These are phyloP conservation scores for Penicillium sp. DNA, from an alignment of 2,329 filamentous ascomycete genomes.

Conservation along the genomic window DNA sequence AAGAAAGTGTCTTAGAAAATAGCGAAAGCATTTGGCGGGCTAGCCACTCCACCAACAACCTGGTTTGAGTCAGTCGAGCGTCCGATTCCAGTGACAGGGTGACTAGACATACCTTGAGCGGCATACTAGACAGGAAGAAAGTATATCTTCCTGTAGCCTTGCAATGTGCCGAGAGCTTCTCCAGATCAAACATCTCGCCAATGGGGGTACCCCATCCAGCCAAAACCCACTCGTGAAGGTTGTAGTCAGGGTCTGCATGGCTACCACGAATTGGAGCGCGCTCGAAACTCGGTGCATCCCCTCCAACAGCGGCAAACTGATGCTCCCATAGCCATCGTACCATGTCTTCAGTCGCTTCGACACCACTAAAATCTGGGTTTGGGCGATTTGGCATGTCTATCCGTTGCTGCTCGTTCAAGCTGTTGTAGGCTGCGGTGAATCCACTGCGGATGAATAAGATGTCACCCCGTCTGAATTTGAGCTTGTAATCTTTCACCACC, in stretches of 20 bases:
- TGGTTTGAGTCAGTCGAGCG: neutral
- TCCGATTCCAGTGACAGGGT: neutral
- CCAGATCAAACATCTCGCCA: slow-evolving; percentile 38
- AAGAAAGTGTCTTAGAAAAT: slow-evolving; percentile 13
- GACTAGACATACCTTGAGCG: slow-evolving; percentile 26
- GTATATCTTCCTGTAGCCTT: slow-evolving; percentile 30
- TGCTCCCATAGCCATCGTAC: slow-evolving; percentile 38
- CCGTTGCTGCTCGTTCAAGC: slow-evolving; percentile 13
- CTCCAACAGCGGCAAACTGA: slow-evolving; percentile 36
- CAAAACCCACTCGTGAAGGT: slow-evolving; percentile 33
- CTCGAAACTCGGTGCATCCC: slow-evolving; percentile 37
- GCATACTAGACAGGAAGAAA: slow-evolving; percentile 37
- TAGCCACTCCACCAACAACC: slow-evolving; percentile 25
- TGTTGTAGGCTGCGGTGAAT: slow-evolving; percentile 22
- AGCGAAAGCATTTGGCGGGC: slow-evolving; percentile 26
- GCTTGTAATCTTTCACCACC: slow-evolving; percentile 14
- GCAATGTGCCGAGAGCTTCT: slow-evolving; percentile 32
- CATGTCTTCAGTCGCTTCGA: slow-evolving; percentile 35
- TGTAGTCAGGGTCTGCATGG: slow-evolving; percentile 25
- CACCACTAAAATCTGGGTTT: slow-evolving; percentile 28
- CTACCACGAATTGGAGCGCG: slow-evolving; percentile 26
- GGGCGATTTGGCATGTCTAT: slow-evolving; percentile 18
- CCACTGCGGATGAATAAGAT: slow-evolving; percentile 25
- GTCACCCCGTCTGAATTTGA: slow-evolving; percentile 21
- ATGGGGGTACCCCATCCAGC: slow-evolving; percentile 34